phyloP scores from a whole-genome alignment of 306 rosid species.

The Begonia peltatifolia region DNA sequence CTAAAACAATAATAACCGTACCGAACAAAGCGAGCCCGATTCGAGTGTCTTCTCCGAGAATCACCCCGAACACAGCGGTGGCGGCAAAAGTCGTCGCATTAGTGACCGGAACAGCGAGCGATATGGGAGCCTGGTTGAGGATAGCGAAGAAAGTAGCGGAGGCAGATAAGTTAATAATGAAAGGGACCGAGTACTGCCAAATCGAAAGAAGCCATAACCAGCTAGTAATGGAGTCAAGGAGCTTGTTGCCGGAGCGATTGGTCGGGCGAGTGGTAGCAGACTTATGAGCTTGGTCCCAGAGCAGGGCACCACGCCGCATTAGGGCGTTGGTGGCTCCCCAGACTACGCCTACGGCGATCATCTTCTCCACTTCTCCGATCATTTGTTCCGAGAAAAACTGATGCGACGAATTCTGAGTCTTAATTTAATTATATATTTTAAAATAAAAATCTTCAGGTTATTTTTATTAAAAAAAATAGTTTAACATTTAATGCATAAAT shows the following conservation, averaged over 20 bases:
- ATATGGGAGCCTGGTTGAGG: slow-evolving; percentile 68
- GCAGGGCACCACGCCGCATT: slow-evolving; percentile 79
- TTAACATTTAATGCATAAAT: too few relatives aligned
- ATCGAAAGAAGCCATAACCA: slow-evolving; percentile 67
- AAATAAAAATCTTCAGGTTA: too few relatives aligned
- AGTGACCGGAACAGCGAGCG: slow-evolving; percentile 82
- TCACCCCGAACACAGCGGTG: slow-evolving; percentile 58
- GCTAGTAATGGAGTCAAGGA: slow-evolving; percentile 22
- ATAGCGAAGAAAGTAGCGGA: slow-evolving; percentile 81
- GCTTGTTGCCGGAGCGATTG: slow-evolving; percentile 6
- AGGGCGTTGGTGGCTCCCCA: slow-evolving; percentile 95
- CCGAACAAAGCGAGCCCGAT: slow-evolving; percentile 51
- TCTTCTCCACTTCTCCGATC: slow-evolving; percentile 54
- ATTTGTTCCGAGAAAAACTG: not conserved
- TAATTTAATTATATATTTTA: too few relatives aligned
- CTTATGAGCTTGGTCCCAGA: slow-evolving; percentile 64
- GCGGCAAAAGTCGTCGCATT: slow-evolving; percentile 88
- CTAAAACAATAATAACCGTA: slow-evolving; percentile 51
- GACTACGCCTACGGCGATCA: slow-evolving; percentile 68
- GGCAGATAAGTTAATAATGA: slow-evolving; percentile 63
- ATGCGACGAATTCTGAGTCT: too few relatives aligned
- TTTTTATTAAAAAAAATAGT: too few relatives aligned
- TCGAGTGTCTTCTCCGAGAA: slow-evolving; percentile 55
- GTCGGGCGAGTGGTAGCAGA: slow-evolving; percentile 11
- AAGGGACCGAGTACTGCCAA: slow-evolving; percentile 81